These are phyloP conservation scores for Globisporangium barbulae DNA, from an alignment of 352 stramenopile genomes.

Conservation along the genomic window DNA sequence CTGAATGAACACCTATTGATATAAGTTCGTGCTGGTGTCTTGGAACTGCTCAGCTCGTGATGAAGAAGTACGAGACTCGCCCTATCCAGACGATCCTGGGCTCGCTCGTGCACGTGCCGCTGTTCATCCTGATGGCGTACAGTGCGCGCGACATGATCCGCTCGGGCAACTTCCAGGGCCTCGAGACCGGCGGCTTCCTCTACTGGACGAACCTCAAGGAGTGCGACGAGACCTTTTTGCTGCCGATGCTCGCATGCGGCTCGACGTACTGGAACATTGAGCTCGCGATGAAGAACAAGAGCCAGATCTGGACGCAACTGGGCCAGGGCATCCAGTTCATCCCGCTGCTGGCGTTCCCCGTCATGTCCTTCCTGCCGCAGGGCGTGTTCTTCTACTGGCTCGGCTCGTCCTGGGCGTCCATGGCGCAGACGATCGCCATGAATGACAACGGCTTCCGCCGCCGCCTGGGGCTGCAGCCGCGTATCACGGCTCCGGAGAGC, in stretches of 20 bases:
- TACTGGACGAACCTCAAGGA: conserved; percentile 69
- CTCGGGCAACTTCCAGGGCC: conserved; percentile 53
- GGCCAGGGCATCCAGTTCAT: conserved; percentile 50
- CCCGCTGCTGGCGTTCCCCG: conserved; percentile 49
- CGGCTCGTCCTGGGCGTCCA: conserved; percentile 60
- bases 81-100: conserved; percentile 63
- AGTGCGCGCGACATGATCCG: conserved; percentile 76
- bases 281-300: conserved; percentile 43
- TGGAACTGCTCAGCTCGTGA: conserved; percentile 31
- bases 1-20: not conserved
- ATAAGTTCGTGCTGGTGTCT: not conserved
- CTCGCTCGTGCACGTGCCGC: conserved; percentile 61
- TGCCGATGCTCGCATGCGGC: conserved; percentile 46
- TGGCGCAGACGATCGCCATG: conserved; percentile 60
- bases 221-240: conserved; percentile 52
- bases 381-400: conserved; percentile 87
- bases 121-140: conserved; percentile 75
- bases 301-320: conserved; percentile 38
- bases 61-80: conserved; percentile 75
- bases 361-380: conserved; percentile 49
- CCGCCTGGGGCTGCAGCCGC: conserved; percentile 47
- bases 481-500: conserved; percentile 22
- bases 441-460: conserved; percentile 63
- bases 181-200: conserved; percentile 60
- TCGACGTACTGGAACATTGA: conserved; percentile 73